Evolutionary conservation across 306 rosid species (phyloP), one percentile per base, ranked within the genome.

Genomic region (Glycine soja): DNA sequence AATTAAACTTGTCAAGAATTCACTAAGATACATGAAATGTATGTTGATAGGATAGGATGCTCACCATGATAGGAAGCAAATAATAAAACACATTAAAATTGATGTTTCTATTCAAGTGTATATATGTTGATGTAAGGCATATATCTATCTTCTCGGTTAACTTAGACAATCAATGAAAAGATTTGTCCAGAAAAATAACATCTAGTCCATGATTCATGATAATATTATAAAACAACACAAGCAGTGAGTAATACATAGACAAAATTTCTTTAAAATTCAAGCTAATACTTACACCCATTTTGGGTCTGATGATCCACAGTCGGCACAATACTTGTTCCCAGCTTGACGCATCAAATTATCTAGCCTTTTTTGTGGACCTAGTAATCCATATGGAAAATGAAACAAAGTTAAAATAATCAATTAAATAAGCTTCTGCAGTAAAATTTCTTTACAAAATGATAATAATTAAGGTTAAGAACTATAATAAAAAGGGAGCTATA

Each of bases 221-320:
- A 59, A 65, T 64, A 8, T 64, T 72, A 77, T 76, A 47, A 38
- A 78, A 61, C 14, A 50, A 63, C 11, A 36, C 30, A 42, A 56
- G 10, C 3, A 63, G 5, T 11, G 50, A 56, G 12, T 16, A 68
- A 61, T 40, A 24, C 34, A 70, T 10, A 65, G 43, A 0, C 7
- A 30, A 43, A 86, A 40, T 24, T 72, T 42, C 2, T 47, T 24
- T 11, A 50, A 52, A 32, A 47, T 34, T 3, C 8, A 85, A 80
- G 34, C 64, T n/a, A 74, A 80, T 40, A 88, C 97, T 89, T 88
- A 93, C 99, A 90, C 97, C 99, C 99, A 96, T 93, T 96, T 96
- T 73, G 99, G 99, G 45, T 93, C 95, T 6, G 85, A 87, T 56
- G 98, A 83, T 75, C 95, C 98, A 88, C 99, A 96, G 83, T 96